Conservation (phyloP, 257 asterid species). For the Solanum etuberosum region DNA sequence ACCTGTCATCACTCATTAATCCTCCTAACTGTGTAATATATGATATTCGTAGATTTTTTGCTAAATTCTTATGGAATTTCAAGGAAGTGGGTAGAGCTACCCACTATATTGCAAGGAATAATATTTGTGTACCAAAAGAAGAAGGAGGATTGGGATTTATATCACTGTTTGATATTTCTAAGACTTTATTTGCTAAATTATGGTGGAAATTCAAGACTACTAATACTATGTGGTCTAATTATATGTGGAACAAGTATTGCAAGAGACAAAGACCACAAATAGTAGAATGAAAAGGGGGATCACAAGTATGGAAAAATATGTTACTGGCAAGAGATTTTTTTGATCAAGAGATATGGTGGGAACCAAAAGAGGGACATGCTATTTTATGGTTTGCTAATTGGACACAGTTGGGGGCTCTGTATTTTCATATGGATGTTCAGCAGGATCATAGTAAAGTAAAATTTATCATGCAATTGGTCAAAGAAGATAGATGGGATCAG, state of each 20-base stretch:
- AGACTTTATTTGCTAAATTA: too few relatives aligned
- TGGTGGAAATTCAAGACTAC: too few relatives aligned
- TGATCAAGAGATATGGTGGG: not conserved
- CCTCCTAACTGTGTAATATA: not conserved
- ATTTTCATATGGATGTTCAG: not conserved
- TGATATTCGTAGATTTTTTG: not conserved
- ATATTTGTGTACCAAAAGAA: not conserved
- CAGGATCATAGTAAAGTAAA: not conserved
- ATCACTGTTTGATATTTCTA: too few relatives aligned
- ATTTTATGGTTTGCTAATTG: not conserved
- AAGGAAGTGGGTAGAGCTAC: not conserved
- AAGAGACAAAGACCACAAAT: not conserved
- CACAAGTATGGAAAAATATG: not conserved
- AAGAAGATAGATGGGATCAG: not conserved
- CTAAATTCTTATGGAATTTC: not conserved
- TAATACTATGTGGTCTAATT: too few relatives aligned
- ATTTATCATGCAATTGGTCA: not conserved
- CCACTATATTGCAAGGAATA: not conserved
- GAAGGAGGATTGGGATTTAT: not conserved
- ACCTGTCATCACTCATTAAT: not conserved
- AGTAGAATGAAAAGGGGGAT: not conserved
- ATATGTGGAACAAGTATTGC: too few relatives aligned
- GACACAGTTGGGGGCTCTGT: not conserved
- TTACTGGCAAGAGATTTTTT: not conserved
- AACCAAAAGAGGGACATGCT: not conserved